A percentile compares a stretch with the other conserved stretches of the same genome.
Evolutionary conservation across 2,329 filamentous ascomycete species (phyloP).

Genomic region (Colletotrichum sp.): DNA sequence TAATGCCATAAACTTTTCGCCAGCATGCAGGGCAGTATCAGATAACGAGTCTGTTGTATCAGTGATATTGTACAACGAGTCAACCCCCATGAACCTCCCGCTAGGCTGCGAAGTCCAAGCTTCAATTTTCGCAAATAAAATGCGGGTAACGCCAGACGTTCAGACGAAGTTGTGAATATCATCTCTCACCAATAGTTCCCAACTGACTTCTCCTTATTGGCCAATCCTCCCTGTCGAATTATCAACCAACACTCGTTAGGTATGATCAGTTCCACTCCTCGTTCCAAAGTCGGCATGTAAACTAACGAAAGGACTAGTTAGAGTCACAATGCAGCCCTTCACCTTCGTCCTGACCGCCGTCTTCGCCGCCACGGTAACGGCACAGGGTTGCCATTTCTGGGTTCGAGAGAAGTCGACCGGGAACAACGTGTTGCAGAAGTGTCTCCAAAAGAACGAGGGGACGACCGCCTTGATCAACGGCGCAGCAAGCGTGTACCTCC

Average conservation of each 20-base stretch:
- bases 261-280: background rate
- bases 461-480: background rate
- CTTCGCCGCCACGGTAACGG: background rate
- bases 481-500: background rate
- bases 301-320: background rate
- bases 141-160: background rate
- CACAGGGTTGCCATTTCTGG: background rate
- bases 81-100: background rate
- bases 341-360: background rate
- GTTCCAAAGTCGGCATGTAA: background rate
- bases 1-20: background rate
- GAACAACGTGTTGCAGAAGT: background rate
- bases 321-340: background rate
- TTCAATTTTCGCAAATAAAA: background rate
- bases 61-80: background rate
- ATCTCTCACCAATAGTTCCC: background rate
- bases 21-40: background rate
- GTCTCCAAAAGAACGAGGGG: background rate
- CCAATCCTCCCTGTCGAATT: background rate
- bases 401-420: background rate
- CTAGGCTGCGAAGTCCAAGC: background rate
- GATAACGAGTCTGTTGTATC: background rate
- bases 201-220: background rate
- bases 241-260: background rate
- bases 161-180: background rate